Evolutionary conservation across 192 early-diverging fungal species (phyloP), one percentile per base, ranked within the genome.

Genomic region (Podila horticola): DNA sequence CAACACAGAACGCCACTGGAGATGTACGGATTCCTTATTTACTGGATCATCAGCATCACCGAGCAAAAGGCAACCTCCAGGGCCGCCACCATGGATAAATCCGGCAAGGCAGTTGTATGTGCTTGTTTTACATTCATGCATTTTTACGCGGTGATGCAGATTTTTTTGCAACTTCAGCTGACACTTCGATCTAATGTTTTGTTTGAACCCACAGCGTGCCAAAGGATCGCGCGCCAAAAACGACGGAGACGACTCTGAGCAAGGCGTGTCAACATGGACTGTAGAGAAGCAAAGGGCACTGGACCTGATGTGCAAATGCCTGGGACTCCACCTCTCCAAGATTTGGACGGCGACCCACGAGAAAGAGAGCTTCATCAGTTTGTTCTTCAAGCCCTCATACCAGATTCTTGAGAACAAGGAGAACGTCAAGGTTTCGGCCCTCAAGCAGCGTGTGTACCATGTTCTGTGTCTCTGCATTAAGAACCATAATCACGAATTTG

Each of bases 11-110:
- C 83, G 15, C 81, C 89, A 8, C 84, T 97, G 9, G 94, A 97
- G 81, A 87, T 94, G 69, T 97, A 96, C 67, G 91, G 91, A 5
- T 98, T 94, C 69, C 62, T 96, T 58, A 82, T 95, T 59, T 90
- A 93, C 67, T 98, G 97, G 95, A 83, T 93, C 17, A 82, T 97
- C 45, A 87, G 88, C 58, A 72, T 86, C 9, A 92, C 88, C 58
- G 93, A 94, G 76, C 86, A 89, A 17, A 87, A 86, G 48, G 83
- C 83, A 11, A 65, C 81, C 10, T 86, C 76, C 67, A 92, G 83
- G 62, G 69, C 51, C 49, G 81, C 34, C 71, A 68, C 65, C 76
- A 65, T 52, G 29, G 83, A 73, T 33, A 82, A 67, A 15, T 34
- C 74, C 1, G 85, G 71, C 15, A 86, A 72, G n/a, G 65, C 67